phyloP scores from a whole-genome alignment of 805 yeast genomes.

The Jamesozyma gamospora region DNA sequence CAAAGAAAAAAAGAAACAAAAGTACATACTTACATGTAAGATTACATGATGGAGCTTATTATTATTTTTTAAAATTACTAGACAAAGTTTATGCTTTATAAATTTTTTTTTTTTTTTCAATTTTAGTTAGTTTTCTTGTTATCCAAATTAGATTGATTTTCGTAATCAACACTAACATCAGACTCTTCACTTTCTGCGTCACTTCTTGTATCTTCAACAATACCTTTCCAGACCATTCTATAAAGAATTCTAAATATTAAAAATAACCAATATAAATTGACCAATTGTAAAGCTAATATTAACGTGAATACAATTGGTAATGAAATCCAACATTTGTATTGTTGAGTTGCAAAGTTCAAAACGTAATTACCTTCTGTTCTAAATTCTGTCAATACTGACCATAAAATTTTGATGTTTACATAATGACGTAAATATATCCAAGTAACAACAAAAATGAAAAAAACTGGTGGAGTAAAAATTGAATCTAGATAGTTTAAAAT shows the following conservation, averaged over 20 bases:
- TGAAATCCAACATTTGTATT: conserved; percentile 93
- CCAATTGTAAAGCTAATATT: conserved; percentile 70
- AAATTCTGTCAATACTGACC: conserved; percentile 81
- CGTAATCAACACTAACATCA: conserved; percentile 16
- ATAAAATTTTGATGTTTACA: conserved; percentile 67
- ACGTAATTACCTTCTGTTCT: conserved; percentile 72
- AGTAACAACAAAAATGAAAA: conserved; percentile 50
- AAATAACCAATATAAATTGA: conserved; percentile 81
- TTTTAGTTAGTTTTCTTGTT: conserved; percentile 2
- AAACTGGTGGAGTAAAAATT: conserved; percentile 50
- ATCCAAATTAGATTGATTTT: conserved; percentile 23
- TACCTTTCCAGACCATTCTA: conserved; percentile 52
- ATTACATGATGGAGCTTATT: too few species aligned
- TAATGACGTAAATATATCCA: conserved; percentile 92
- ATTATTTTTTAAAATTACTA: too few species aligned
- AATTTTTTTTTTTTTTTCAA: neutral
- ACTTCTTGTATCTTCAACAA: conserved; percentile 71
- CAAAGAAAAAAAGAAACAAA: too few species aligned
- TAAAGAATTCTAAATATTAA: conserved; percentile 69
- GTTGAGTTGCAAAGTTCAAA: conserved; percentile 79
- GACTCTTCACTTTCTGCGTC: conserved; percentile 47
- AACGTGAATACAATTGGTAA: conserved; percentile 79
- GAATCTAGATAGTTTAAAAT: conserved; percentile 80
- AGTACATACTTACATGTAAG: too few species aligned
- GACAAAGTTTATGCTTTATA: too few species aligned